These are phyloP conservation scores for Trichoderma polysporum DNA, from an alignment of 2,329 filamentous ascomycete genomes.

Conservation along the genomic window DNA sequence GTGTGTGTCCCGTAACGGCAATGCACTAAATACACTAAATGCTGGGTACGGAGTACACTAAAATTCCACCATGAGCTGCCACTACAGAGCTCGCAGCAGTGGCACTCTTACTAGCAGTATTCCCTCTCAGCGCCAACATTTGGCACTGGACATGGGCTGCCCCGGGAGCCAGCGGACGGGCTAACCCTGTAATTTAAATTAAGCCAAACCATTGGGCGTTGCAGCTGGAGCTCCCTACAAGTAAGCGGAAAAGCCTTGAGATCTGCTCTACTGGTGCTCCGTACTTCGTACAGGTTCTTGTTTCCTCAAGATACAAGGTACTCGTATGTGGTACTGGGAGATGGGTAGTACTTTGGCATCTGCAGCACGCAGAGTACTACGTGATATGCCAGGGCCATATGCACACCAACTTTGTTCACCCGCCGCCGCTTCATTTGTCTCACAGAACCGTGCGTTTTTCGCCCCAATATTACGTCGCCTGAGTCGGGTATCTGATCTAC, in stretches of 20 bases:
- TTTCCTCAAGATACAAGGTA: not conserved
- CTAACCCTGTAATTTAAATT: conserved; percentile 21
- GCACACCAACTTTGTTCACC: not conserved
- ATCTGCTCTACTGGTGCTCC: not conserved
- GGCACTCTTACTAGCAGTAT: not conserved
- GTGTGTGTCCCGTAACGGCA: not conserved
- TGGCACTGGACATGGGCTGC: conserved; percentile 4
- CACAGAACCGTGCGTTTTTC: not conserved
- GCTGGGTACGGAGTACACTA: too few species aligned
- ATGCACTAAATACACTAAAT: not conserved
- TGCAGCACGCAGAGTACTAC: not conserved
- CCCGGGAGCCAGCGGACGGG: conserved; percentile 3
- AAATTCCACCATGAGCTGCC: not conserved
- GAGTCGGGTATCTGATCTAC: conserved; percentile 16
- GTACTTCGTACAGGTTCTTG: too few species aligned
- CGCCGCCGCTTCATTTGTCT: not conserved
- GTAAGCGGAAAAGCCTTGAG: not conserved
- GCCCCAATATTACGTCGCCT: conserved; percentile 8
- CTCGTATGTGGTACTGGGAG: not conserved
- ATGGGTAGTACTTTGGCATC: not conserved
- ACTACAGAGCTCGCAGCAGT: not conserved
- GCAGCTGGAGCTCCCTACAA: not conserved
- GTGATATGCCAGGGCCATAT: not conserved
- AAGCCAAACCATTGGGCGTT: conserved; percentile 10
- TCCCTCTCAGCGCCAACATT: not conserved